Evolutionary conservation across 208 protist species (phyloP).

Genomic region (Lotmaria passim): DNA sequence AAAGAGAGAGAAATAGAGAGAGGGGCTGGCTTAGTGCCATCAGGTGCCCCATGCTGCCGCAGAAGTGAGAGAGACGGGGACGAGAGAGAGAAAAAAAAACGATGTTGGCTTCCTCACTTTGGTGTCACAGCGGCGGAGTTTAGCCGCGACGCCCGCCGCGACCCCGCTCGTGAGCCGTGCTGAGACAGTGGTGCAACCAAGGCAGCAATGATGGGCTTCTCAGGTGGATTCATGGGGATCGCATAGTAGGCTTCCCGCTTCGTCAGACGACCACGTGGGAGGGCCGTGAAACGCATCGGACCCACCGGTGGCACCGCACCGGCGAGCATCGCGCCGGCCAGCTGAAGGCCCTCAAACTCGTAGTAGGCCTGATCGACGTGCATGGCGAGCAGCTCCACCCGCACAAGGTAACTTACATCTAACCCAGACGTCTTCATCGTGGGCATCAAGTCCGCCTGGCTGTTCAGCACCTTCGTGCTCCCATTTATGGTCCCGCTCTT

Average conservation of each 20-base stretch:
- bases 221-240: constrained; percentile 17
- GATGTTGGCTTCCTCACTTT: background rate
- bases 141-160: background rate
- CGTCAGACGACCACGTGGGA: constrained; percentile 33
- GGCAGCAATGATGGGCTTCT: constrained; percentile 5
- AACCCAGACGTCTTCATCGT: constrained; percentile 32
- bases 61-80: background rate
- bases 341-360: constrained; percentile 27
- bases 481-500: constrained; percentile 8
- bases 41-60: no score
- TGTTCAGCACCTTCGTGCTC: background rate
- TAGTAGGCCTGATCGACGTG: constrained; percentile 15
- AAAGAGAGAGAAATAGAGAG: no score
- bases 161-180: constrained; percentile 1
- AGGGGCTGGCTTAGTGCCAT: no score
- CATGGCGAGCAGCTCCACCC: constrained; percentile 21
- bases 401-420: constrained; percentile 32
- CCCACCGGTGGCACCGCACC: constrained; percentile 14
- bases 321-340: background rate
- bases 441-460: constrained; percentile 19
- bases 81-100: background rate
- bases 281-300: constrained; percentile 28
- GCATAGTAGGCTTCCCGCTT: constrained; percentile 37
- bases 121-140: background rate
- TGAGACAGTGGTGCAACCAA: background rate